Evolutionary conservation across 495 filamentous ascomycete genomes (phyloP).

Genomic region (Neurospora sp.): DNA sequence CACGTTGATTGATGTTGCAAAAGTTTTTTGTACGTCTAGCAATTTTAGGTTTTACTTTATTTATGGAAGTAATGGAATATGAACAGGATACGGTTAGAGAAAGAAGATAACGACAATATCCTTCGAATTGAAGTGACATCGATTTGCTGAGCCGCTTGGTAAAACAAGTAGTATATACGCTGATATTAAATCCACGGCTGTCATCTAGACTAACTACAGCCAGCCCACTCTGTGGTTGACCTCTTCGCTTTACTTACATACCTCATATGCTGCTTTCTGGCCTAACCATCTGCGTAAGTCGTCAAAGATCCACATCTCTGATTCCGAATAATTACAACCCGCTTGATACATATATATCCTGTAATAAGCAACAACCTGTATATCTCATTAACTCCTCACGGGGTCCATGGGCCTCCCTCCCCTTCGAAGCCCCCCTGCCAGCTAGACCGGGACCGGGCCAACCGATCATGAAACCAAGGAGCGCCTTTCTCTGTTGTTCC

Average conservation of each 20-base stretch:
- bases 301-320: background rate
- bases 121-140: too few species aligned
- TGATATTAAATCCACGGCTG: background rate
- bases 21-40: background rate
- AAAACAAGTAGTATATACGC: too few species aligned
- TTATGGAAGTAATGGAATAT: background rate
- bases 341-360: background rate
- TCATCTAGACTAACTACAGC: background rate
- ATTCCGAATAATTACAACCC: background rate
- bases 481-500: background rate
- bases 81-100: background rate
- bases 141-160: too few species aligned
- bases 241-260: background rate
- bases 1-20: background rate
- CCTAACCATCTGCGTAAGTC: too few species aligned
- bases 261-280: too few species aligned
- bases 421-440: background rate
- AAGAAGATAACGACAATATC: background rate
- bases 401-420: background rate
- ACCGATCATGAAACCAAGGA: too few species aligned
- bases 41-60: background rate
- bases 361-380: background rate
- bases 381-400: background rate
- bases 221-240: background rate
- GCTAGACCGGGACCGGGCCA: background rate